Base-by-base conservation (phyloP, 2,329 filamentous ascomycete species). In the Diaporthe ilicicola region DNA sequence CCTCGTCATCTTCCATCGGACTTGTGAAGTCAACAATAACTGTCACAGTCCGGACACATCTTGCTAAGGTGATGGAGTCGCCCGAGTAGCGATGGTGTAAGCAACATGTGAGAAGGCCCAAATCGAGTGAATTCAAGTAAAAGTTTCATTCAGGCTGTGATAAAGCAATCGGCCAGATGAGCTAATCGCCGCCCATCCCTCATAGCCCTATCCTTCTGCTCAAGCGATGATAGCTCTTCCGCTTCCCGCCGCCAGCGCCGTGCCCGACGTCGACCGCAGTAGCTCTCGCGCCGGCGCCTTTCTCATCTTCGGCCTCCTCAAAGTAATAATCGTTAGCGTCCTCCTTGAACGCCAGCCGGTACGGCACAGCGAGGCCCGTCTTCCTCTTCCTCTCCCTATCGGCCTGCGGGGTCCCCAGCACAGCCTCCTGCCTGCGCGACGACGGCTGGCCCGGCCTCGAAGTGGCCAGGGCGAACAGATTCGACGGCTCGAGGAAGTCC, bases 401-500 rank as follows among this genome's bases (percentile, higher is more conserved):
- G 17, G 39, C 8, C 32, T 64, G 62, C 19, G 71, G 64, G 24
- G 68, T 76, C 71, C 1, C 83, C 82, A 0, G 80, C 82, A 0
- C 78, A 79, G 3, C 81, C 82, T 70, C 82, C 84, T 70, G 78
- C 80, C 0, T 82, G 82, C 39, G 79, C 76, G 54, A 84, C 74
- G 22, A 34, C 32, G 4, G 69, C 48, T 79, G 82, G 3, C 82
- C 81, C 1, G 83, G 81, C 66, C 81, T 82, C 76, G 94, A 94
- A 66, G 95, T 84, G 2, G 92, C 91, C 0, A 94, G 81, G 0
- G 90, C 84, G 76, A 95, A 94, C 2, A 94, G 82, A 77, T 94
- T 94, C 67, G 91, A 89, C 0, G 93, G 92, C 76, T 95, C 93
- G 0, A 90, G 93, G 77, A 92, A 94, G 81, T 95, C 93, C 0